Evolutionary conservation across 257 asterid genomes (phyloP).

Genomic region (Ajuga chamaepitys): DNA sequence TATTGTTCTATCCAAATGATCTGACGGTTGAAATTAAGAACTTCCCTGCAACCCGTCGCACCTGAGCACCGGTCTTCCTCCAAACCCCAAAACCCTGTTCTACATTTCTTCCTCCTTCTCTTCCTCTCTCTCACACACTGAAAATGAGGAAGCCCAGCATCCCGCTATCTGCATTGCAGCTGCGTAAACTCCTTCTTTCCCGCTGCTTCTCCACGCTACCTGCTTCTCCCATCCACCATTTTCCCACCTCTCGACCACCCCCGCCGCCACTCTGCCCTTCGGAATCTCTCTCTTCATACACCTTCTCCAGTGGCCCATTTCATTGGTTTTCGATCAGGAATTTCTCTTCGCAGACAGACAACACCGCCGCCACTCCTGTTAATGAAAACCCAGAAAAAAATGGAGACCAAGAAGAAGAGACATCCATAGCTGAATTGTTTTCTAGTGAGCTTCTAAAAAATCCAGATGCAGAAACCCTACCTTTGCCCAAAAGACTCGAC

Average conservation of each 20-base stretch:
- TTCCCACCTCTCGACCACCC: constrained; percentile 16
- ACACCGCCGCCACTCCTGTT: background rate
- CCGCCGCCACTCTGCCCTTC: background rate
- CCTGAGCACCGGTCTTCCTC: background rate
- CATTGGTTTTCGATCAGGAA: constrained; percentile 22
- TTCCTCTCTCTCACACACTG: background rate
- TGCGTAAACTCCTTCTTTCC: constrained; percentile 35
- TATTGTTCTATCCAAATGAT: too few species aligned
- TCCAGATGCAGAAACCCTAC: constrained; percentile 54
- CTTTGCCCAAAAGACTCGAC: constrained; percentile 61
- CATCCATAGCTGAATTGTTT: constrained; percentile 26
- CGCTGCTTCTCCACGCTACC: constrained; percentile 31
- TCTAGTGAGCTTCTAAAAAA: constrained; percentile 52
- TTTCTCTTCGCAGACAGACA: constrained; percentile 31
- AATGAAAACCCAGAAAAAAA: constrained; percentile 6
- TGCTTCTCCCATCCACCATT: constrained; percentile 6
- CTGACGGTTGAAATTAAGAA: too few species aligned
- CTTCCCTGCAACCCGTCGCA: too few species aligned
- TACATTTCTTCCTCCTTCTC: background rate
- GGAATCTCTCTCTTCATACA: constrained; percentile 1
- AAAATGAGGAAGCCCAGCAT: constrained; percentile 58
- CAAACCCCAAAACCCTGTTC: constrained; percentile 26
- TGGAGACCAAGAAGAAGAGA: constrained; percentile 30
- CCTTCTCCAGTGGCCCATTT: background rate
- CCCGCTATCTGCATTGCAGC: constrained; percentile 30